A percentile compares a stretch with the other conserved stretches of the same genome.
Evolutionary conservation across 2,329 filamentous ascomycete genomes (phyloP).

Genomic region (Aplosporella prunicola): DNA sequence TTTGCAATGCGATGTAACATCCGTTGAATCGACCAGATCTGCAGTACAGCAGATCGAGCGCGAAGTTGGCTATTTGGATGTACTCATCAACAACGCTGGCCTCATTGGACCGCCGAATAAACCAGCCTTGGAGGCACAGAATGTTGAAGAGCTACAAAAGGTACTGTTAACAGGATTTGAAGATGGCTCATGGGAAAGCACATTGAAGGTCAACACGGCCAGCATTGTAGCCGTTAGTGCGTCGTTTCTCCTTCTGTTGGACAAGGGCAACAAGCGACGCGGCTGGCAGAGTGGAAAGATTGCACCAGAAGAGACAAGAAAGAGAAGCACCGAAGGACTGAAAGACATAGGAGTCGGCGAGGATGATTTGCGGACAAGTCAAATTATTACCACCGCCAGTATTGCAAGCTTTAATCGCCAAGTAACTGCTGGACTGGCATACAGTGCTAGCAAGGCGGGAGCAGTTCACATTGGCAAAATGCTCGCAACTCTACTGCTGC

Average conservation of each 20-base stretch:
- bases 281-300: slow-evolving; percentile 28
- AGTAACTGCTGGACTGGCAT: slow-evolving; percentile 30
- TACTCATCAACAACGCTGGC: slow-evolving; percentile 46
- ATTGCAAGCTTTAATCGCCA: slow-evolving; percentile 32
- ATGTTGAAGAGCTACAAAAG: slow-evolving; percentile 36
- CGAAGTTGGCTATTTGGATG: slow-evolving; percentile 40
- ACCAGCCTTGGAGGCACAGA: slow-evolving; percentile 32
- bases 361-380: slow-evolving; percentile 32
- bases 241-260: slow-evolving; percentile 37
- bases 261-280: slow-evolving; percentile 34
- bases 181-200: slow-evolving; percentile 23
- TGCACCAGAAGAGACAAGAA: slow-evolving; percentile 17
- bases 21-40: slow-evolving; percentile 30
- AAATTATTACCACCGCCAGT: slow-evolving; percentile 38
- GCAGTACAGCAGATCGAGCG: slow-evolving; percentile 34
- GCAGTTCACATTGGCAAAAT: slow-evolving; percentile 39
- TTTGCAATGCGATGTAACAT: slow-evolving; percentile 36
- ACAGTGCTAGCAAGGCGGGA: slow-evolving; percentile 37
- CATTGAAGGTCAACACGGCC: slow-evolving; percentile 36
- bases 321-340: slow-evolving; percentile 17
- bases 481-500: slow-evolving; percentile 32
- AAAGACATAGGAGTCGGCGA: slow-evolving; percentile 16
- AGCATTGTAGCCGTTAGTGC: slow-evolving; percentile 36
- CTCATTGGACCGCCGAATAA: slow-evolving; percentile 36
- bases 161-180: slow-evolving; percentile 26